Base-by-base conservation (phyloP, 805 yeast species). In the Candida mattraensis region DNA sequence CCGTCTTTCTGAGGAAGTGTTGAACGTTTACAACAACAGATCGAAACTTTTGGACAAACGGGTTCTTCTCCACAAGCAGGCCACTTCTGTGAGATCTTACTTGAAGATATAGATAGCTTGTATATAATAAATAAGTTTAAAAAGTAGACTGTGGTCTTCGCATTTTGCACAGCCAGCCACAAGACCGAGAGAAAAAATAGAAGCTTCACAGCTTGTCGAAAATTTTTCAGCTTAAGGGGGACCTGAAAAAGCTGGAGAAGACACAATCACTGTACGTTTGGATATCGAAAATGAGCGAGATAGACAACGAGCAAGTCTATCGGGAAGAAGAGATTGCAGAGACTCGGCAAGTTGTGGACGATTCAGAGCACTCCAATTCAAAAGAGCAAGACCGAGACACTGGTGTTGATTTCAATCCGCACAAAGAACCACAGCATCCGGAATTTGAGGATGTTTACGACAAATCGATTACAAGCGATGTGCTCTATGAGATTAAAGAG, bases 1-100 rank as follows among this genome's bases (percentile, higher is more conserved):
- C 24, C 76, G 98, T 54, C 70, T 93, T 29, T 88, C 89, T 24
- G 98, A 93, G 64, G 98, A 93, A 63, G 76, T 93, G 40, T 58
- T 87, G 24, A 69, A 82, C 34, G 93, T 93, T 19, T 70, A 69
- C 51, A 78, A 76, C 50, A 96, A 96, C 34, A 80, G 77, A 53
- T 78, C 91, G 26, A 71, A 88, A 21, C 88, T 93, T 15, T 85
- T 78, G 61, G 97, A 87, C 45, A 88, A 85, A 69, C 79, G 82
- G 63, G 75, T 78, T 35, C 80, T 77, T 54, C 77, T 85, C 71
- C 98, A 91, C 64, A 87, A 82, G 65, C 67, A 77, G 42, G 96
- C 97, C 28, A 80, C 88, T 58, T 78, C 87, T 30, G 88, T 87
- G 65, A 83, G 97, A 77, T 81, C 96, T 34, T 85, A 60, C 38